Evolutionary conservation across 2,329 filamentous ascomycete genomes (phyloP), one percentile per base, ranked within the genome.

Genomic region (Alternaria sp.): DNA sequence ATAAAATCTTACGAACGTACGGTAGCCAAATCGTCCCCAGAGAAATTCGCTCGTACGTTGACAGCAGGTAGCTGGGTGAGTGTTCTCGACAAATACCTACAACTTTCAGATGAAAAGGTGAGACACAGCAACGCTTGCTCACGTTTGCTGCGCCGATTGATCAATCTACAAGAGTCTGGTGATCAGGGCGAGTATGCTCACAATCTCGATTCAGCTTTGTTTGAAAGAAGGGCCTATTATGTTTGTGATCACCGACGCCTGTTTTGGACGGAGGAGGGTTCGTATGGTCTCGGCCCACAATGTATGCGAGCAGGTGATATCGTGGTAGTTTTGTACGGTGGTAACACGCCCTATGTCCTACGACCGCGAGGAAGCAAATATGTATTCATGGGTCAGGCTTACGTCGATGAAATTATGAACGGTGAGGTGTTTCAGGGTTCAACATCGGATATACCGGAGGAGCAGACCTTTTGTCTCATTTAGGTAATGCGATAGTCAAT

Each of bases 331-430:
- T 43, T 67, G 5, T 62, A 50, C 23, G 64, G 64, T 5, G 64
- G 64, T n/a, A 43, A 64, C 13, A 53, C 51, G 15, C 61, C 61
- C 2, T 66, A 66, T 23, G 47, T 66, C 0, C 5, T 66, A 5
- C 45, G 63, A 9, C 63, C 51, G 6, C 25, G 17, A 11, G 45
- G 45, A 8, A 5, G 8, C 13, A 2, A 44, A 15, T 60, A 59
- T 15, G 28, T 62, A 4, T 60, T 66, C 26, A 49, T 66, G 46
- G 63, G 59, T 6, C 36, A 59, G 23, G 63, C 59, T 4, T 62
- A 66, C 30, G 52, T 66, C 12, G 59, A 66, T 55, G 56, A 56
- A 6, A 44, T 66, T 10, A 62, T 65, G 62, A 15, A 63, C 6
- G 60, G 60, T 23, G 17, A 59, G 7, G 7, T 64, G 8, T 50